phyloP scores from a whole-genome alignment of 2,329 filamentous ascomycete genomes.

The Neofusicoccum sp. region DNA sequence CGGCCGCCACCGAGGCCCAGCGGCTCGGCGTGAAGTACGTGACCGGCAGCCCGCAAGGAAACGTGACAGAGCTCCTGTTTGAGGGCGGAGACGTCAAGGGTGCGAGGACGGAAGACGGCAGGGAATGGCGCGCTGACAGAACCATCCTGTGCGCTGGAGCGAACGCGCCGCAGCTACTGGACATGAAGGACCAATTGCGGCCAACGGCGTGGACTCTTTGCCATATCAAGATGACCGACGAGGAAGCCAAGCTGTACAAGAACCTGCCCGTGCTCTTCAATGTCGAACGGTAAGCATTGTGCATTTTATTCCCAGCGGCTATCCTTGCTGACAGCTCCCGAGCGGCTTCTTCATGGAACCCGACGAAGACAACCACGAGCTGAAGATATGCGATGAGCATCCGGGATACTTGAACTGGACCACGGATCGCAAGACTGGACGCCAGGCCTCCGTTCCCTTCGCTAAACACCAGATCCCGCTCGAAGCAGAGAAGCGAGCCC shows the following conservation, averaged over 20 bases:
- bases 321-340: not conserved
- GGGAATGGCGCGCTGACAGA: slow-evolving; percentile 41
- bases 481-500: slow-evolving; percentile 48
- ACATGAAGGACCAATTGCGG: slow-evolving; percentile 53
- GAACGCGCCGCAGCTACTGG: slow-evolving; percentile 46
- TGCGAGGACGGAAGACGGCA: slow-evolving; percentile 44
- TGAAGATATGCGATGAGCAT: slow-evolving; percentile 57
- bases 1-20: slow-evolving; percentile 46
- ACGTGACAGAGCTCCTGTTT: slow-evolving; percentile 40
- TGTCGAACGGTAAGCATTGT: slow-evolving; percentile 32
- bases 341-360: slow-evolving; percentile 53
- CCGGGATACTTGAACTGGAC: slow-evolving; percentile 56
- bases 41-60: slow-evolving; percentile 39
- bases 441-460: slow-evolving; percentile 39
- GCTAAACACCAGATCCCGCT: slow-evolving; percentile 48
- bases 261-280: slow-evolving; percentile 51
- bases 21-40: slow-evolving; percentile 49
- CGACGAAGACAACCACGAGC: slow-evolving; percentile 44
- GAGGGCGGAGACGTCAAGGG: slow-evolving; percentile 41
- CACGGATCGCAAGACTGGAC: slow-evolving; percentile 13
- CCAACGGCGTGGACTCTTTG: slow-evolving; percentile 56
- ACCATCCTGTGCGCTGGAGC: slow-evolving; percentile 53
- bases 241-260: slow-evolving; percentile 47
- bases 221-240: slow-evolving; percentile 49
- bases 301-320: not conserved